Conservation (phyloP, 202 grass and related monocot genomes). For the Elaeis oleifera region DNA sequence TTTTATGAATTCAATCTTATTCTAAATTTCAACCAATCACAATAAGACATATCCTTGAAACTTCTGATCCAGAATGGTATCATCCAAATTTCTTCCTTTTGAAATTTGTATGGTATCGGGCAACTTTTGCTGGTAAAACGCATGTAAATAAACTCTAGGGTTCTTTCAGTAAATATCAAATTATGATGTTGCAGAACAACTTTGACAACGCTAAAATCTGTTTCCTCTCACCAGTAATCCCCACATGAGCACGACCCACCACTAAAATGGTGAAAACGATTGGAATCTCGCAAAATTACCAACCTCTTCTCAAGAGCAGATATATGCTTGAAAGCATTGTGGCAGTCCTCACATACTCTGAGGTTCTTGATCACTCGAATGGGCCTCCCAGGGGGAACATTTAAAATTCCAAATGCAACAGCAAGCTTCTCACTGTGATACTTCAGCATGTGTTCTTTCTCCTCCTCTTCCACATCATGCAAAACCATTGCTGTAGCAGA, state of each 20-base stretch:
- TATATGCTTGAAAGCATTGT: conserved; percentile 84
- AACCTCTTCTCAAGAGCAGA: conserved; percentile 65
- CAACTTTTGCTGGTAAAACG: too few species aligned
- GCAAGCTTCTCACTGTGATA: conserved; percentile 87
- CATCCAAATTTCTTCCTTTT: too few species aligned
- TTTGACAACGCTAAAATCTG: too few species aligned
- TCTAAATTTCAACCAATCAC: too few species aligned
- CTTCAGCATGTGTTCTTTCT: conserved; percentile 83
- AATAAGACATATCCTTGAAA: too few species aligned
- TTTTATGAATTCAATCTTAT: too few species aligned
- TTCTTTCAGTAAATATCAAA: too few species aligned
- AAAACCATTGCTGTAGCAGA: conserved; percentile 81
- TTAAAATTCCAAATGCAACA: conserved; percentile 84
- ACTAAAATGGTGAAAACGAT: conserved; percentile 87
- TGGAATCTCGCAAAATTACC: conserved; percentile 88
- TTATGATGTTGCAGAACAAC: too few species aligned
- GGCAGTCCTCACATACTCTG: conserved; percentile 75
- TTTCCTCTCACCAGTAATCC: conserved; percentile 65
- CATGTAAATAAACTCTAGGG: too few species aligned
- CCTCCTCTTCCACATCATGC: conserved; percentile 97
- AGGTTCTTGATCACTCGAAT: conserved; percentile 82
- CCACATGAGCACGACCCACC: conserved; percentile 87
- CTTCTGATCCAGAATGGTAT: too few species aligned
- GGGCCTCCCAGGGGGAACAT: conserved; percentile 60
- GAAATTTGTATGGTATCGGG: too few species aligned